Conservation (phyloP, 371 early-diverging fungal genomes). For the Syncephalastrum racemosum region DNA sequence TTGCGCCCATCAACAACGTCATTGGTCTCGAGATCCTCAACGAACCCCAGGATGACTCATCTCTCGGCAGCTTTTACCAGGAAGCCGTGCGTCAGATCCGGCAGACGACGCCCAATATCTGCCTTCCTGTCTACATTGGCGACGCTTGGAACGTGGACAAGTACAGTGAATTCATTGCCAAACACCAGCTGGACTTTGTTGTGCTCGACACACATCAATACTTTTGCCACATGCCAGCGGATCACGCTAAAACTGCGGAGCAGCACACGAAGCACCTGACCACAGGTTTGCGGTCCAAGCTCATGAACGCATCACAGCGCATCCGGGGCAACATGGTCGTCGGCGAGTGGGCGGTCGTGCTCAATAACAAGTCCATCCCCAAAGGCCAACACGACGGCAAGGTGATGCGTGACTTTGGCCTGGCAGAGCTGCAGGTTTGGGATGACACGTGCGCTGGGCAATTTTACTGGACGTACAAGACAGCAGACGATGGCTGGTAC, state of each 20-base stretch:
- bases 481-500: slow-evolving; percentile 28
- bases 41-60: slow-evolving; percentile 25
- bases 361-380: slow-evolving; percentile 22
- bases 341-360: slow-evolving; percentile 33
- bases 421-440: slow-evolving; percentile 15
- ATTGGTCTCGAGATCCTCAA: slow-evolving; percentile 30
- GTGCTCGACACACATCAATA: slow-evolving; percentile 34
- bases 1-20: slow-evolving; percentile 31
- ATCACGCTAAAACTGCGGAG: slow-evolving; percentile 22
- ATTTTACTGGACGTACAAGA: slow-evolving; percentile 35
- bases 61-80: slow-evolving; percentile 17
- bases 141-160: slow-evolving; percentile 27
- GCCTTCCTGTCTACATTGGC: slow-evolving; percentile 26
- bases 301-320: neutral
- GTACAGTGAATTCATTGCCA: slow-evolving; percentile 19
- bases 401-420: slow-evolving; percentile 24
- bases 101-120: slow-evolving; percentile 11
- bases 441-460: slow-evolving; percentile 22
- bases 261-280: slow-evolving; percentile 18
- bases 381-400: slow-evolving; percentile 17
- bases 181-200: slow-evolving; percentile 16
- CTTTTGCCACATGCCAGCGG: slow-evolving; percentile 27
- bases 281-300: slow-evolving; percentile 9
- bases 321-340: slow-evolving; percentile 26
- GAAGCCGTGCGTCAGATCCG: slow-evolving; percentile 16